Evolutionary conservation across 208 protist species (phyloP).

Genomic region (Acanthamoeba polyphaga): DNA sequence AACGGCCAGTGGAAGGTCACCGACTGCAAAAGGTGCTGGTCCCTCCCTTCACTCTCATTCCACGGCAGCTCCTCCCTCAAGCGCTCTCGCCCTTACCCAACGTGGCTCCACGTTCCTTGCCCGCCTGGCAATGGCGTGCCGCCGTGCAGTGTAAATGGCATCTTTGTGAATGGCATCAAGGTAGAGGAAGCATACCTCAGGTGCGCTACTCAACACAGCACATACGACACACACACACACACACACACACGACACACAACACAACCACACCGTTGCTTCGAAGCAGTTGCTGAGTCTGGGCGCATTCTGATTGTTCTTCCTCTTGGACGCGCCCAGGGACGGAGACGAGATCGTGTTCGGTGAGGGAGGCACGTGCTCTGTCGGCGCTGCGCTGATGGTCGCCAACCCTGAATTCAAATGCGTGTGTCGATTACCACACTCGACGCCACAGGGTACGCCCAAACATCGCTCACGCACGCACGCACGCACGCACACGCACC

Average conservation of each 20-base stretch:
- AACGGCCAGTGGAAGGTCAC: background rate
- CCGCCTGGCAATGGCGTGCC: background rate
- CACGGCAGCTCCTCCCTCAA: no score
- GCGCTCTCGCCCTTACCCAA: background rate
- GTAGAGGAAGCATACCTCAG: constrained; percentile 3
- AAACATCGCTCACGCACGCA: background rate
- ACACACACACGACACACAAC: no score
- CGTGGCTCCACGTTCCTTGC: background rate
- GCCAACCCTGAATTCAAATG: constrained; percentile 40
- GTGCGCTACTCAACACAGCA: background rate
- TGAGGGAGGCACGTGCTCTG: background rate
- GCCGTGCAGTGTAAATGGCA: constrained; percentile 18
- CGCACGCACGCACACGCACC: no score
- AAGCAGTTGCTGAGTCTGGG: background rate
- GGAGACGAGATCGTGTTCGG: constrained; percentile 65
- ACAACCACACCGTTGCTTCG: no score
- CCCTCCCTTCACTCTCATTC: no score
- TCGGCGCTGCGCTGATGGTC: background rate
- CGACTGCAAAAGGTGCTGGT: constrained; percentile 48
- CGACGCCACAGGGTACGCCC: background rate
- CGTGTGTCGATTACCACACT: background rate
- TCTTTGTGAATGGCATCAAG: constrained; percentile 56
- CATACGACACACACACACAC: no score
- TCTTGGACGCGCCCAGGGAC: background rate
- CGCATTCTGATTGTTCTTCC: background rate